Evolutionary conservation across 306 rosid species (phyloP).

Genomic region (Phaseolus lunatus): DNA sequence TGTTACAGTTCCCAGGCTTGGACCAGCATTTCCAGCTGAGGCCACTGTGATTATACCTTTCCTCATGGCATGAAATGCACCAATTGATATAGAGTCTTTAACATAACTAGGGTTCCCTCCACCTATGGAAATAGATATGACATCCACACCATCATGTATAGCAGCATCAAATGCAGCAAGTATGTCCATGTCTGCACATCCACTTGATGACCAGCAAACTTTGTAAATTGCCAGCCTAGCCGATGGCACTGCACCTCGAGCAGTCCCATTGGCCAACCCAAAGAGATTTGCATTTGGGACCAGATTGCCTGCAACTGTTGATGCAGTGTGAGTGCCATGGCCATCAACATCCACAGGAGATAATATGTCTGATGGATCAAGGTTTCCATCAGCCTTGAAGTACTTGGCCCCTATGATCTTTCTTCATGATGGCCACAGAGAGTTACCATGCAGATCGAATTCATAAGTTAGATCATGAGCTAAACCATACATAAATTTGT

Average conservation of each 20-base stretch:
- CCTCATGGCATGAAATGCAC: constrained; percentile 82
- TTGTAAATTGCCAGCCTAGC: constrained; percentile 88
- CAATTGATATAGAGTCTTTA: constrained; percentile 68
- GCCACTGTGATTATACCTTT: constrained; percentile 81
- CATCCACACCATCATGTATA: constrained; percentile 87
- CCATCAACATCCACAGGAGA: constrained; percentile 84
- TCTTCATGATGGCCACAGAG: constrained; percentile 53
- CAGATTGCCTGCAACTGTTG: constrained; percentile 69
- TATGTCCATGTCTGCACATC: constrained; percentile 90
- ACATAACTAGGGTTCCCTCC: constrained; percentile 58
- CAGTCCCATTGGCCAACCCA: constrained; percentile 82
- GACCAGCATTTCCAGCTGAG: constrained; percentile 90
- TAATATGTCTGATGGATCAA: constrained; percentile 61
- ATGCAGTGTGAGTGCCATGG: constrained; percentile 93
- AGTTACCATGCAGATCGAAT: constrained; percentile 33
- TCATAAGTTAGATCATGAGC: constrained; percentile 38
- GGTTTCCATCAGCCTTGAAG: constrained; percentile 75
- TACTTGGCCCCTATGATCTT: constrained; percentile 86
- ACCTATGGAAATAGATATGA: constrained; percentile 87
- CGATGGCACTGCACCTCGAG: constrained; percentile 85
- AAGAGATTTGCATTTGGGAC: constrained; percentile 71
- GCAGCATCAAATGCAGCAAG: constrained; percentile 94
- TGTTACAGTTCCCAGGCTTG: constrained; percentile 51
- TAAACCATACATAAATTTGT: not conserved
- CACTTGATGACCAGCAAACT: constrained; percentile 75